Percentiles rank a stretch among this genome's conserved stretches.
phyloP scores from a whole-genome alignment of 768 basidiomycete species.

The Chlorophyllum brunneum region DNA sequence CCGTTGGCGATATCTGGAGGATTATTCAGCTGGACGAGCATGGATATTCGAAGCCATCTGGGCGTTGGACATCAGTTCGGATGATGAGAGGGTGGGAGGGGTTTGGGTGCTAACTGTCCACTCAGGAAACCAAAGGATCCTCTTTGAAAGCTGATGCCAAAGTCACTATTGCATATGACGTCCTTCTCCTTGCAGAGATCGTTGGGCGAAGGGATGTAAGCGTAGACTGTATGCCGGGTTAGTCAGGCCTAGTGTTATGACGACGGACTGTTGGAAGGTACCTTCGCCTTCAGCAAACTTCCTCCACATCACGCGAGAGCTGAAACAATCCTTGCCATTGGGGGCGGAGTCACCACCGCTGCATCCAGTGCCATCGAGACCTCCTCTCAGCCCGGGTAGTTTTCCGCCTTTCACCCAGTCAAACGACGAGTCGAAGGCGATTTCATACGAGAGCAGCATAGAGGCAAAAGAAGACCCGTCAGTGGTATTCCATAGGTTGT shows the following conservation, averaged over 20 bases:
- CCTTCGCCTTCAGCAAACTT: conserved; percentile 63
- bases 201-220: conserved; percentile 69
- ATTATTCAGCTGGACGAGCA: conserved; percentile 76
- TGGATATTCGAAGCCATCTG: conserved; percentile 69
- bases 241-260: conserved; percentile 1
- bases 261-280: conserved; percentile 26
- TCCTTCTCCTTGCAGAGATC: conserved; percentile 50
- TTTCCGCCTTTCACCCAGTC: conserved; percentile 76
- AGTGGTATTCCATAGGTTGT: conserved; percentile 62
- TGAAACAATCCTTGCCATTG: conserved; percentile 68
- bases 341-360: conserved; percentile 59
- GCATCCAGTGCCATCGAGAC: conserved; percentile 57
- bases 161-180: conserved; percentile 69
- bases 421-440: conserved; percentile 64
- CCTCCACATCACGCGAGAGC: conserved; percentile 76
- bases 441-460: conserved; percentile 72
- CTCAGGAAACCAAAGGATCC: conserved; percentile 59
- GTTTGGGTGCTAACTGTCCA: conserved; percentile 50
- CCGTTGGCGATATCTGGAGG: conserved; percentile 71
- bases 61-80: not conserved
- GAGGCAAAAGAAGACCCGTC: conserved; percentile 54
- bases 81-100: not conserved
- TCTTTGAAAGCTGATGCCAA: conserved; percentile 71
- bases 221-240: conserved; percentile 53
- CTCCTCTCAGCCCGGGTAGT: conserved; percentile 74